These are phyloP conservation scores for Penicillium taxi DNA, from an alignment of 495 filamentous ascomycete species.

Conservation along the genomic window DNA sequence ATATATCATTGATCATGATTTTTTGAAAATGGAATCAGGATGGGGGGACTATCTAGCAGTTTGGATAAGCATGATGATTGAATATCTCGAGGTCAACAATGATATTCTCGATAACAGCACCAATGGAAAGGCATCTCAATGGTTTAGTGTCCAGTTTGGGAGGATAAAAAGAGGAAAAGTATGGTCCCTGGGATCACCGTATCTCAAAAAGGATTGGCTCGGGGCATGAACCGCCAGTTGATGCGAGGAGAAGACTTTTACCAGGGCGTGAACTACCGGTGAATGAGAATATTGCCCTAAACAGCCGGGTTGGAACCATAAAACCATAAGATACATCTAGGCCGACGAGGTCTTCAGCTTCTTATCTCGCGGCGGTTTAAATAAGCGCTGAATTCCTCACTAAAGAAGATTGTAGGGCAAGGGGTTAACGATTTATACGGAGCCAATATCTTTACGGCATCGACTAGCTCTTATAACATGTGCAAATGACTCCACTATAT, in stretches of 20 bases:
- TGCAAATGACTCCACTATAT: too few species aligned
- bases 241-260: conserved; percentile 10
- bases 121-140: conserved; percentile 8
- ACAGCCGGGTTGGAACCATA: too few species aligned
- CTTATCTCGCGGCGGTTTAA: too few species aligned
- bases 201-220: conserved; percentile 12
- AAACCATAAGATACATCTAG: too few species aligned
- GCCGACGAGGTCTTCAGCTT: too few species aligned
- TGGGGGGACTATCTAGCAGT: conserved; percentile 5
- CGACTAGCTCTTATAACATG: too few species aligned
- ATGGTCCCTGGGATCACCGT: conserved; percentile 5
- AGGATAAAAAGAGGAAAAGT: conserved; percentile 9
- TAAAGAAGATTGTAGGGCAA: too few species aligned
- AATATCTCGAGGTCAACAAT: conserved; percentile 18
- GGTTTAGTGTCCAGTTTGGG: conserved; percentile 13
- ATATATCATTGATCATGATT: conserved; percentile 9
- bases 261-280: too few species aligned
- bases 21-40: conserved; percentile 4
- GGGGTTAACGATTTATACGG: too few species aligned
- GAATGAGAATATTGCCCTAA: too few species aligned
- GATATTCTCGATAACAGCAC: conserved; percentile 10
- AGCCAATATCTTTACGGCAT: too few species aligned
- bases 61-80: conserved; percentile 15
- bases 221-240: conserved; percentile 7
- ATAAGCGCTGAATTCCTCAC: too few species aligned